phyloP scores from a whole-genome alignment of 2,329 filamentous ascomycete species.

The Trichoderma atrobrunneum region DNA sequence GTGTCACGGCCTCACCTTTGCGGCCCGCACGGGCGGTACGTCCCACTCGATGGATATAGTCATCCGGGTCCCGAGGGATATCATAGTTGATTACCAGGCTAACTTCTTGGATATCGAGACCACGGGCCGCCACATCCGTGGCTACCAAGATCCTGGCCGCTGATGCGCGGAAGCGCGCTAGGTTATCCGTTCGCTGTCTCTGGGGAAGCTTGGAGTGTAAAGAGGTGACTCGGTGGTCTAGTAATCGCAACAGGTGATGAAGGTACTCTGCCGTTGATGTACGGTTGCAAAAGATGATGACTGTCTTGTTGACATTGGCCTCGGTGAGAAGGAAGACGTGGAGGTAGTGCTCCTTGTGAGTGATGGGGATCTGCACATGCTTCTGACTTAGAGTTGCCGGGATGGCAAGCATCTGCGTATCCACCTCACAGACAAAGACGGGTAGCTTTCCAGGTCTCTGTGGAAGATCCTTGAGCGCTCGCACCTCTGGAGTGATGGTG shows the following conservation, averaged over 20 bases:
- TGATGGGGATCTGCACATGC: slow-evolving; percentile 84
- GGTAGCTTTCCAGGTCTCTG: slow-evolving; percentile 66
- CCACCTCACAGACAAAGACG: slow-evolving; percentile 86
- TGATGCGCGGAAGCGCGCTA: slow-evolving; percentile 85
- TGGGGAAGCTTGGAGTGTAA: slow-evolving; percentile 87
- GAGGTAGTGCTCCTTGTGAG: slow-evolving; percentile 91
- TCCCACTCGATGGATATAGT: slow-evolving; percentile 96
- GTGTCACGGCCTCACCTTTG: slow-evolving; percentile 75
- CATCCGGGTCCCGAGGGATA: slow-evolving; percentile 90
- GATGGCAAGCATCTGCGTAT: slow-evolving; percentile 71
- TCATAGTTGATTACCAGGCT: slow-evolving; percentile 92
- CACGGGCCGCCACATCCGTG: slow-evolving; percentile 90
- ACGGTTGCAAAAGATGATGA: slow-evolving; percentile 93
- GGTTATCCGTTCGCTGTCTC: slow-evolving; percentile 78
- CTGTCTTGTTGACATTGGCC: slow-evolving; percentile 68
- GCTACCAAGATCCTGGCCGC: slow-evolving; percentile 89
- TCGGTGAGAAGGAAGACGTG: slow-evolving; percentile 83
- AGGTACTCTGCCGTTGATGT: slow-evolving; percentile 85
- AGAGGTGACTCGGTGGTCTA: slow-evolving; percentile 86
- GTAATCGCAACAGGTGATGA: slow-evolving; percentile 79
- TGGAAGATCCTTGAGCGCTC: slow-evolving; percentile 77
- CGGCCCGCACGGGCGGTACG: slow-evolving; percentile 91
- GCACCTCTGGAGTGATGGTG: slow-evolving; percentile 89
- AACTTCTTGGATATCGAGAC: slow-evolving; percentile 92
- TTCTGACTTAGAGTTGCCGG: slow-evolving; percentile 78